Evolutionary conservation across 805 yeast genomes (phyloP).

Genomic region (Yamadazyma kitorensis): DNA sequence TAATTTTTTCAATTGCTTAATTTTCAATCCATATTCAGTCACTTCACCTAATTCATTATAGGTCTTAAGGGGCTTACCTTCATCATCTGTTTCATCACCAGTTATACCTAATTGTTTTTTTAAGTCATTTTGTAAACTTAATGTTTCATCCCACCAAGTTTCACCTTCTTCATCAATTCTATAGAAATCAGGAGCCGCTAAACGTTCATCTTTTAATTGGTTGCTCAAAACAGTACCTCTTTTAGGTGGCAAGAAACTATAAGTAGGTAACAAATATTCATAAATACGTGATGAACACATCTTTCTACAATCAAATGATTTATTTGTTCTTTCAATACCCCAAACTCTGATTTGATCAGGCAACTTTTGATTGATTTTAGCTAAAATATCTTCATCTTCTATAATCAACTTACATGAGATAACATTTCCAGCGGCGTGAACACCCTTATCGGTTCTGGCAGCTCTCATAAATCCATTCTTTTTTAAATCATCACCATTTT

Average conservation of each 20-base stretch:
- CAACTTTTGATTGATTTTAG: slow-evolving; percentile 67
- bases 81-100: not conserved
- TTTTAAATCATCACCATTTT: slow-evolving; percentile 83
- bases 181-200: slow-evolving; percentile 55
- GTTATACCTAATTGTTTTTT: not conserved
- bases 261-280: slow-evolving; percentile 91
- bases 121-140: slow-evolving; percentile 22
- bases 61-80: too few species aligned
- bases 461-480: slow-evolving; percentile 86
- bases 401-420: slow-evolving; percentile 79
- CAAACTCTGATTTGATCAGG: slow-evolving; percentile 90
- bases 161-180: slow-evolving; percentile 66
- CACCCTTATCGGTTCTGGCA: slow-evolving; percentile 92
- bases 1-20: slow-evolving; percentile 51
- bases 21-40: slow-evolving; percentile 25
- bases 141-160: slow-evolving; percentile 66
- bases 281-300: slow-evolving; percentile 95
- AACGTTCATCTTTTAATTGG: slow-evolving; percentile 52
- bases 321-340: slow-evolving; percentile 88
- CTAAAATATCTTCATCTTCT: slow-evolving; percentile 73
- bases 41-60: slow-evolving; percentile 36
- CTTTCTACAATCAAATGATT: slow-evolving; percentile 90
- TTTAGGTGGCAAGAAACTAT: slow-evolving; percentile 87
- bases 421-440: slow-evolving; percentile 95
- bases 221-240: slow-evolving; percentile 66